A percentile compares a stretch with the other conserved stretches of the same genome.
phyloP scores from a whole-genome alignment of 345 rosid genomes.

The Lenwebbia sp. region DNA sequence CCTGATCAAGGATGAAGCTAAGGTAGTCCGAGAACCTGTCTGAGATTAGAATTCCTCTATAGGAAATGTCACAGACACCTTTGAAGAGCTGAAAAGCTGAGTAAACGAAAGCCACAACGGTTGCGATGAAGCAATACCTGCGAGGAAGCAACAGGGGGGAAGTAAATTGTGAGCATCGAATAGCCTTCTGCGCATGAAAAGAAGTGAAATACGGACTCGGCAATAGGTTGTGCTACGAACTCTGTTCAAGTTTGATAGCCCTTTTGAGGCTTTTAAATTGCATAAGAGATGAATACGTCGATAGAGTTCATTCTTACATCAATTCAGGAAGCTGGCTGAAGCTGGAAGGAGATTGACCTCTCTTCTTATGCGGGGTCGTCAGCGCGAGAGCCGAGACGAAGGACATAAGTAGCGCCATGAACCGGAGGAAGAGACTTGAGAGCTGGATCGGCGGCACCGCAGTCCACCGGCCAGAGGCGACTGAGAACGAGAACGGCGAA shows the following conservation, averaged over 20 bases:
- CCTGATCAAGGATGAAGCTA: constrained; percentile 69
- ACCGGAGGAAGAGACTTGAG: constrained; percentile 33
- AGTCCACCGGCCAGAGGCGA: constrained; percentile 27
- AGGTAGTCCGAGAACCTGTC: constrained; percentile 51
- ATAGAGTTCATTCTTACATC: constrained; percentile 18
- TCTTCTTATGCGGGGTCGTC: constrained; percentile 22
- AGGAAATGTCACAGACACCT: constrained; percentile 56
- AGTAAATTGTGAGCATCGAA: not conserved
- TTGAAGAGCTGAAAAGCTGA: constrained; percentile 58
- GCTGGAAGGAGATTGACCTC: constrained; percentile 16
- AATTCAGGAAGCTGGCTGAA: constrained; percentile 43
- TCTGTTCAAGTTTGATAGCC: not conserved
- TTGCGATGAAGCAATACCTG: constrained; percentile 57
- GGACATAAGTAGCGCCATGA: constrained; percentile 35
- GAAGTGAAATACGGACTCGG: not conserved
- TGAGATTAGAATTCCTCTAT: constrained; percentile 54
- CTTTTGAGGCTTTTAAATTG: not conserved
- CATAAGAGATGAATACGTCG: not conserved
- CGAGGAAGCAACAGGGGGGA: not conserved
- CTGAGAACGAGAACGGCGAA: constrained; percentile 46
- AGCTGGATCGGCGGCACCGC: constrained; percentile 22
- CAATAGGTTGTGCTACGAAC: not conserved
- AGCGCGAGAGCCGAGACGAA: constrained; percentile 56
- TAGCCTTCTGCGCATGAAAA: not conserved
- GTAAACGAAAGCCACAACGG: constrained; percentile 35